A percentile compares a stretch with the other conserved stretches of the same genome.
Conservation (phyloP, 2,329 filamentous ascomycete species). For the Parastagonospora avenae region DNA sequence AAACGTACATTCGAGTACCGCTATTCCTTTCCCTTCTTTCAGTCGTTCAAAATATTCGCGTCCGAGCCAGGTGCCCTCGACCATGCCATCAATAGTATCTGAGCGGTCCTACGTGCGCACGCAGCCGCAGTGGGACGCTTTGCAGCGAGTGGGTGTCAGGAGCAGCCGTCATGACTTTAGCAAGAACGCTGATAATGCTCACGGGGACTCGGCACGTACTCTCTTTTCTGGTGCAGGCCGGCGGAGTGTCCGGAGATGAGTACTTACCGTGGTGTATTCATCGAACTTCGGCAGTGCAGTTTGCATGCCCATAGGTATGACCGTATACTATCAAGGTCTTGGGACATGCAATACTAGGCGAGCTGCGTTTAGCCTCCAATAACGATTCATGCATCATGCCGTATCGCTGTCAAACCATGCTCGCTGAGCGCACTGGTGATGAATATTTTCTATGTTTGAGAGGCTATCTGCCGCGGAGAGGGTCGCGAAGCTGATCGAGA, state of each 20-base stretch:
- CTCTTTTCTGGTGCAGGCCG: constrained; percentile 15
- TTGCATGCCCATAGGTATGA: too few relatives aligned
- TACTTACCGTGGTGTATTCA: neutral
- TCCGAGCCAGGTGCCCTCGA: constrained; percentile 16
- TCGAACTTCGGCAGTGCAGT: too few relatives aligned
- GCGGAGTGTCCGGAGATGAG: constrained; percentile 26
- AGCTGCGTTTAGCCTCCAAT: too few relatives aligned
- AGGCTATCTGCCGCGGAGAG: too few relatives aligned
- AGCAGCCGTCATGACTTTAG: constrained; percentile 23
- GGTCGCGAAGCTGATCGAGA: too few relatives aligned
- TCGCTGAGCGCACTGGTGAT: too few relatives aligned
- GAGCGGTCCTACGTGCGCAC: constrained; percentile 13
- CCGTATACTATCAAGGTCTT: too few relatives aligned
- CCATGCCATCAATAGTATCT: constrained; percentile 21
- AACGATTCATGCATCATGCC: too few relatives aligned
- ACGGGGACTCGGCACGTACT: constrained; percentile 7
- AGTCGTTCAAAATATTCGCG: constrained; percentile 9
- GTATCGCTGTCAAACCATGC: too few relatives aligned
- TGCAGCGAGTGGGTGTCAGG: constrained; percentile 28
- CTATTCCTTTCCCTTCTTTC: constrained; percentile 8
- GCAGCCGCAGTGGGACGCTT: constrained; percentile 17
- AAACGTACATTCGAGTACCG: constrained; percentile 4
- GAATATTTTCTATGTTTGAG: too few relatives aligned
- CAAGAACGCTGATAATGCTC: neutral
- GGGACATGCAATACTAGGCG: too few relatives aligned